A percentile compares a stretch with the other conserved stretches of the same genome.
Evolutionary conservation across 768 basidiomycete species (phyloP).

Genomic region (Dentipellis sp.): DNA sequence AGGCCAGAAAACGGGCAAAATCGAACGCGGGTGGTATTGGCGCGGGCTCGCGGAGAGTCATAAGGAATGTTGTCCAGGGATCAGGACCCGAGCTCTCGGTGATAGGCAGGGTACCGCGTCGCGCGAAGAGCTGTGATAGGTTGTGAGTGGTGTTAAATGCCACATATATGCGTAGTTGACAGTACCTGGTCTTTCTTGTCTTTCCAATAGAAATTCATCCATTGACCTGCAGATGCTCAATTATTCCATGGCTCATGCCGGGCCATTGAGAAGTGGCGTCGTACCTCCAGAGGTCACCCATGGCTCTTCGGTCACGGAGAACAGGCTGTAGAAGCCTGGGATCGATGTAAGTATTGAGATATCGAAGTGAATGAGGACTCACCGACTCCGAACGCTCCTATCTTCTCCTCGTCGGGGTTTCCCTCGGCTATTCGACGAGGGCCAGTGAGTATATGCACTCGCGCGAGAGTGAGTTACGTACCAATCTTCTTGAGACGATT

Average conservation of each 20-base stretch:
- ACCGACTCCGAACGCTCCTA: constrained; percentile 93
- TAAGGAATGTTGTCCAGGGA: constrained; percentile 84
- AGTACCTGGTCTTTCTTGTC: constrained; percentile 80
- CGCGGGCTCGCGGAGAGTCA: constrained; percentile 73
- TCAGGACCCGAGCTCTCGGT: constrained; percentile 23
- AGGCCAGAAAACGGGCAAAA: constrained; percentile 81
- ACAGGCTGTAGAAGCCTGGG: constrained; percentile 67
- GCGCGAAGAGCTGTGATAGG: constrained; percentile 58
- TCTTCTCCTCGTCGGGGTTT: constrained; percentile 90
- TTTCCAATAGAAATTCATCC: constrained; percentile 98
- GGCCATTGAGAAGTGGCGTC: constrained; percentile 18
- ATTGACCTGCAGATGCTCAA: constrained; percentile 46
- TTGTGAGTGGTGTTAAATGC: neutral
- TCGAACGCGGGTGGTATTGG: constrained; percentile 81
- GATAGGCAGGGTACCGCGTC: constrained; percentile 57
- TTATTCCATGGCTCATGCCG: constrained; percentile 1
- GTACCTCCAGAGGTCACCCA: constrained; percentile 74
- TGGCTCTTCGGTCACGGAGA: constrained; percentile 77
- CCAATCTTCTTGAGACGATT: constrained; percentile 82
- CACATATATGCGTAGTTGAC: neutral
- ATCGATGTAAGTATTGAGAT: neutral
- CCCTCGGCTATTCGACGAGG: constrained; percentile 55
- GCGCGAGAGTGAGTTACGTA: constrained; percentile 14
- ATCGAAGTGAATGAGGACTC: constrained; percentile 11
- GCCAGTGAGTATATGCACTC: neutral